Conservation (phyloP, 345 rosid genomes). For the Lumnitzera littorea region DNA sequence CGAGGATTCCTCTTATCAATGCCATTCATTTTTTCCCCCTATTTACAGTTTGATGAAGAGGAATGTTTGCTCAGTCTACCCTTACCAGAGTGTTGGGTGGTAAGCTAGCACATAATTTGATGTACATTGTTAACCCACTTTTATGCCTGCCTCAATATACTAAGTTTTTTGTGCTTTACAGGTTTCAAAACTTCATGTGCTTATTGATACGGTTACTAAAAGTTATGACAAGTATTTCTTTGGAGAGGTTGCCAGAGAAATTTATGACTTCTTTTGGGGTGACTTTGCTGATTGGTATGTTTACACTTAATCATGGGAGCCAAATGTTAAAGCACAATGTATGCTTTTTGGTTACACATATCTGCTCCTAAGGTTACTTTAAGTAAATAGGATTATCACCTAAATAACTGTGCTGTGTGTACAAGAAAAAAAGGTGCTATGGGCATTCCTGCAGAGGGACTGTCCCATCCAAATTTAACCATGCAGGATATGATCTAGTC, state of each 20-base stretch:
- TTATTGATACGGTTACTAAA: slow-evolving; percentile 66
- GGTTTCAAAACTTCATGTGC: slow-evolving; percentile 91
- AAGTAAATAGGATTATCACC: too few species aligned
- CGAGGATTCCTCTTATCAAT: too few species aligned
- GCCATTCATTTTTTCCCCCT: neutral
- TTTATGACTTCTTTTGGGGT: slow-evolving; percentile 93
- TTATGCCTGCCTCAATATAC: neutral
- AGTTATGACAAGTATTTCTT: slow-evolving; percentile 85
- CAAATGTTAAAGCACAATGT: too few species aligned
- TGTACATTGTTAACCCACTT: neutral
- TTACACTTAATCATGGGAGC: slow-evolving; percentile 3
- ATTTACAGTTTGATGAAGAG: slow-evolving; percentile 64
- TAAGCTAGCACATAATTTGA: slow-evolving; percentile 21
- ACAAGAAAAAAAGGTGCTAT: too few species aligned
- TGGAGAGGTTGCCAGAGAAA: slow-evolving; percentile 93
- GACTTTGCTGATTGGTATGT: slow-evolving; percentile 94
- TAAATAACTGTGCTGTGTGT: too few species aligned
- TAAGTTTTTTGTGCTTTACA: slow-evolving; percentile 17
- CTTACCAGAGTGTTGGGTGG: slow-evolving; percentile 96
- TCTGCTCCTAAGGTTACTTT: too few species aligned
- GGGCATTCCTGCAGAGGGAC: too few species aligned
- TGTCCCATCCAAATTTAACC: too few species aligned
- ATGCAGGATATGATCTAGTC: too few species aligned
- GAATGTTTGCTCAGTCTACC: slow-evolving; percentile 54
- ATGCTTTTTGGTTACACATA: too few species aligned